phyloP scores from a whole-genome alignment of 192 early-diverging fungal genomes.

The Backusella liffmaniae region DNA sequence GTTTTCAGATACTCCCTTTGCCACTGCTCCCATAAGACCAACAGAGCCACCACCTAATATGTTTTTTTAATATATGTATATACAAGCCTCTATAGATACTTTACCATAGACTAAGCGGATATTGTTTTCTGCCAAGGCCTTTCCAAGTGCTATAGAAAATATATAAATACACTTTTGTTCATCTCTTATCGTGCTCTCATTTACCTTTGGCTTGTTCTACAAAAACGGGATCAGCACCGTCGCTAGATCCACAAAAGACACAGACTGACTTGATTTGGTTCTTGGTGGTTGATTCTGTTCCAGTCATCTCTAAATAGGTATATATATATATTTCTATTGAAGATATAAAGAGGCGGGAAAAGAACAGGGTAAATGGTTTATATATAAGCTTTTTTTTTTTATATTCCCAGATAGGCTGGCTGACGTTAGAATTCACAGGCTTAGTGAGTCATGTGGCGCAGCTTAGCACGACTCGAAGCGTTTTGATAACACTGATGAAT shows the following conservation, averaged over 20 bases:
- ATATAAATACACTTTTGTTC: background rate
- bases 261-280: slow-evolving; percentile 18
- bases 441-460: too few species aligned
- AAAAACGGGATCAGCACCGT: slow-evolving; percentile 43
- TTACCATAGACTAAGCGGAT: slow-evolving; percentile 69
- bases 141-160: slow-evolving; percentile 45
- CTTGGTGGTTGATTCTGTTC: background rate
- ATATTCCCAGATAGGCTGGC: too few species aligned
- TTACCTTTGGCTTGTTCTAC: slow-evolving; percentile 43
- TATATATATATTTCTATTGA: background rate
- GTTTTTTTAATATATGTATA: background rate
- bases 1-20: slow-evolving; percentile 56
- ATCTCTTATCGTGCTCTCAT: background rate
- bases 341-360: background rate
- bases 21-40: slow-evolving; percentile 85
- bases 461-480: too few species aligned
- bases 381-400: too few species aligned
- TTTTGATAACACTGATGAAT: too few species aligned
- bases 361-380: background rate
- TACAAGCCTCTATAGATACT: background rate
- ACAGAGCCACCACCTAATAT: slow-evolving; percentile 53
- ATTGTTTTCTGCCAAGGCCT: slow-evolving; percentile 49
- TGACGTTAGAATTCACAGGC: too few species aligned
- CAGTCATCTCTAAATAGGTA: background rate
- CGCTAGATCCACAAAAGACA: slow-evolving; percentile 23